phyloP scores from a whole-genome alignment of 495 filamentous ascomycete genomes.

The Pyrenopolyporus hunteri region DNA sequence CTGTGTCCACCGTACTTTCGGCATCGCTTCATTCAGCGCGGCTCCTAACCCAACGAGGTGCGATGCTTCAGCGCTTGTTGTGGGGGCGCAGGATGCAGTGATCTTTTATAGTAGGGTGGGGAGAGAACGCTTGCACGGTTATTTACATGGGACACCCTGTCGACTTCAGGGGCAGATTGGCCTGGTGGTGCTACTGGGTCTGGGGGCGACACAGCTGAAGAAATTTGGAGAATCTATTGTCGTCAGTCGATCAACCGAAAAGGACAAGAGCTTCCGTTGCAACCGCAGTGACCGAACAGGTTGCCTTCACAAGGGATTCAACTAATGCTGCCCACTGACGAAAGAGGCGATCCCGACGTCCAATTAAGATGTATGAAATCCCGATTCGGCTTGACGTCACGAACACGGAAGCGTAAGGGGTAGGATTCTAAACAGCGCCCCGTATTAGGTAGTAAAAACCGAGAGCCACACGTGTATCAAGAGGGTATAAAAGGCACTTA shows the following conservation, averaged over 20 bases:
- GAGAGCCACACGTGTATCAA: too few species aligned
- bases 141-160: conserved; percentile 1
- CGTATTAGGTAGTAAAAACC: too few species aligned
- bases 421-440: too few species aligned
- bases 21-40: too few species aligned
- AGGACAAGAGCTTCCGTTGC: conserved; percentile 1
- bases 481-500: too few species aligned
- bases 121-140: neutral
- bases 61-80: conserved; percentile 5
- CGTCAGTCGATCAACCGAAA: conserved; percentile 7
- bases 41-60: conserved; percentile 8
- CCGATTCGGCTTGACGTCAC: conserved; percentile 5
- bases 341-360: conserved; percentile 11
- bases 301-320: conserved; percentile 14
- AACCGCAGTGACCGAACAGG: too few species aligned
- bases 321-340: conserved; percentile 8
- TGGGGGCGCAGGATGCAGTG: conserved; percentile 12
- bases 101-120: conserved; percentile 20
- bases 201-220: neutral
- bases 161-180: neutral
- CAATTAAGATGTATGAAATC: neutral
- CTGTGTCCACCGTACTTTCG: too few species aligned
- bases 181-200: neutral
- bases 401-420: neutral
- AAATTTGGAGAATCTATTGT: conserved; percentile 1